A percentile compares a stretch with the other conserved stretches of the same genome.
Conservation (phyloP, 495 filamentous ascomycete genomes). For the Pseudomonodictys pantanalensis region DNA sequence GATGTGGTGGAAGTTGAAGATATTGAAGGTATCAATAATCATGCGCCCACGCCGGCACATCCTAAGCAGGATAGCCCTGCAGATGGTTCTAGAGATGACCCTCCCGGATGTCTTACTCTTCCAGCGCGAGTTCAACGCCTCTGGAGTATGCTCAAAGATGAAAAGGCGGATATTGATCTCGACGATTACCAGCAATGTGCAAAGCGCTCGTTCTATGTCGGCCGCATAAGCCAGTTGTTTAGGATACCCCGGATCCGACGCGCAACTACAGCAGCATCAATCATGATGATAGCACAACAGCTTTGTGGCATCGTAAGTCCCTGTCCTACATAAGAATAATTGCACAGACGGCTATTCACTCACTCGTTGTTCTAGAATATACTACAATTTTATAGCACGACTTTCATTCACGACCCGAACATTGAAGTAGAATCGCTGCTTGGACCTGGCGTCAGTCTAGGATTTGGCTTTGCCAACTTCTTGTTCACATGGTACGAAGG, state of each 20-base stretch:
- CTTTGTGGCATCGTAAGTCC: constrained; percentile 23
- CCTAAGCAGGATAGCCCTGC: too few relatives aligned
- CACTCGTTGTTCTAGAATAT: constrained; percentile 47
- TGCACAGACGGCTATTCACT: constrained; percentile 5
- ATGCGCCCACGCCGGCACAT: too few relatives aligned
- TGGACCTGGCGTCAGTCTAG: constrained; percentile 56
- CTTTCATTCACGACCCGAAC: constrained; percentile 45
- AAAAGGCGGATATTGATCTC: too few relatives aligned
- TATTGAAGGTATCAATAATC: too few relatives aligned
- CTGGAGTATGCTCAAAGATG: too few relatives aligned
- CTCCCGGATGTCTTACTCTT: too few relatives aligned
- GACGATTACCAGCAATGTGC: too few relatives aligned
- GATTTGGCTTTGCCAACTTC: constrained; percentile 64
- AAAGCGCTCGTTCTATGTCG: too few relatives aligned
- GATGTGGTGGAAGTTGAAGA: too few relatives aligned
- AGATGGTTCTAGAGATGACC: too few relatives aligned
- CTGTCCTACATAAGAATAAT: constrained; percentile 33
- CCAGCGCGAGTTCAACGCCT: too few relatives aligned
- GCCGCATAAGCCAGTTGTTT: constrained; percentile 62
- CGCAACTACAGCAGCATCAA: constrained; percentile 60
- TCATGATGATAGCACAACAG: constrained; percentile 65
- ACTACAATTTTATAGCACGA: constrained; percentile 61
- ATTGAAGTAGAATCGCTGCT: too few relatives aligned
- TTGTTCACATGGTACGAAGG: constrained; percentile 61
- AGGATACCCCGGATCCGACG: constrained; percentile 66